phyloP scores from a whole-genome alignment of 164 flowering plant genomes.

The Vitis vinifera region DNA sequence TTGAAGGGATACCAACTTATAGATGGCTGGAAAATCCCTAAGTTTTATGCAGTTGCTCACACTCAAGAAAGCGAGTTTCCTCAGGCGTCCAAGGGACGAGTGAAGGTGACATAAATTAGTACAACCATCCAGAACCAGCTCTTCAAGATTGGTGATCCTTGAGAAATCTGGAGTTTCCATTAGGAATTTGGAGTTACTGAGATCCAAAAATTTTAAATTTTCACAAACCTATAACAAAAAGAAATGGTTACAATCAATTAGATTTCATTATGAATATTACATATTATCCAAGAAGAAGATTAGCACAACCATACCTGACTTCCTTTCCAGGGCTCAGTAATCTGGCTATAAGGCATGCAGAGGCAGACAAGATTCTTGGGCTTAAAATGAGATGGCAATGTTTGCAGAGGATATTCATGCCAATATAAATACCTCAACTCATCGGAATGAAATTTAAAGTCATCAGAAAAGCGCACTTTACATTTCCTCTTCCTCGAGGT shows the following conservation, averaged over 20 bases:
- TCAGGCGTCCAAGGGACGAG: conserved; percentile 10
- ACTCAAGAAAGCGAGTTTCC: conserved; percentile 3
- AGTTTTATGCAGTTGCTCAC: conserved; percentile 12
- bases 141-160: conserved; percentile 5
- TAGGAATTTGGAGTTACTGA: conserved; percentile 4
- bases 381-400: conserved; percentile 3
- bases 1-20: not conserved
- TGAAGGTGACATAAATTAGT: conserved; percentile 13
- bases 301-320: conserved; percentile 1
- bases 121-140: conserved; percentile 13
- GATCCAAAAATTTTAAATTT: conserved; percentile 12
- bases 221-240: not conserved
- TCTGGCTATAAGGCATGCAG: conserved; percentile 15
- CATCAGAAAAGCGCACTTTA: not conserved
- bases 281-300: not conserved
- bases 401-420: not conserved
- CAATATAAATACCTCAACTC: conserved; percentile 8
- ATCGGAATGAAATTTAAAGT: not conserved
- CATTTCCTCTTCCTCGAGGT: not conserved
- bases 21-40: conserved; percentile 5
- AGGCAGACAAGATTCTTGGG: conserved; percentile 11
- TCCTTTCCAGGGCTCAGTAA: conserved; percentile 5
- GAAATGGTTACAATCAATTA: too few species aligned
- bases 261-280: too few species aligned
- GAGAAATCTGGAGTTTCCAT: conserved; percentile 8